A percentile compares a stretch with the other conserved stretches of the same genome.
Conservation (phyloP, 2,329 filamentous ascomycete species). For the Fusarium mexicanum region DNA sequence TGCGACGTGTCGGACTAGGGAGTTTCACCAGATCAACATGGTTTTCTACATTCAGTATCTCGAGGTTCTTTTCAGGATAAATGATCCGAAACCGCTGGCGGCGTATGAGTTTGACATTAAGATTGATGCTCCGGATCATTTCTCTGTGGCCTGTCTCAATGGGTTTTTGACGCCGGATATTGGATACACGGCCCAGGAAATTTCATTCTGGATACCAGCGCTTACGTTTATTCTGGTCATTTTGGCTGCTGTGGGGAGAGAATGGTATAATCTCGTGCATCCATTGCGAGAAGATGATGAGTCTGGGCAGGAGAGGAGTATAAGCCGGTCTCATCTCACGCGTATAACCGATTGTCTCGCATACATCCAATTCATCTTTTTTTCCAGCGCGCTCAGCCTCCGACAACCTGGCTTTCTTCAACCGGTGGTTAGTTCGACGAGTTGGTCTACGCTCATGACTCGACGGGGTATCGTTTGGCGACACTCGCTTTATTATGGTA, state of each 20-base stretch:
- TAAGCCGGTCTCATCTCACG: slow-evolving; percentile 28
- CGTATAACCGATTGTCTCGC: slow-evolving; percentile 68
- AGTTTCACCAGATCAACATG: background rate
- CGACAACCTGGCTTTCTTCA: slow-evolving; percentile 80
- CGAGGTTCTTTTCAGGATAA: slow-evolving; percentile 43
- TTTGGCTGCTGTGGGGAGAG: slow-evolving; percentile 26
- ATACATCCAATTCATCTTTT: slow-evolving; percentile 79
- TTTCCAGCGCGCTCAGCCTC: slow-evolving; percentile 75
- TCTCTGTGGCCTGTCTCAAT: slow-evolving; percentile 21
- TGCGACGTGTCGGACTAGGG: slow-evolving; percentile 14
- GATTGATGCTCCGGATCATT: slow-evolving; percentile 25
- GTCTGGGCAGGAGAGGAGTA: background rate
- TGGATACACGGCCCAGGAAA: background rate
- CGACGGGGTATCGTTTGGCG: slow-evolving; percentile 41
- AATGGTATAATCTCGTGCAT: slow-evolving; percentile 23
- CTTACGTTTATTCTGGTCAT: slow-evolving; percentile 22
- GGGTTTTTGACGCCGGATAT: slow-evolving; percentile 34
- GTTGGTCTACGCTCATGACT: slow-evolving; percentile 76
- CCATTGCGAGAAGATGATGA: slow-evolving; percentile 18
- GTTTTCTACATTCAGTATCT: background rate
- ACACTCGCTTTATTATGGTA: slow-evolving; percentile 39
- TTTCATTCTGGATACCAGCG: slow-evolving; percentile 28
- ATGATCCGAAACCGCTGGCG: slow-evolving; percentile 22
- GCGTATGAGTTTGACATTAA: slow-evolving; percentile 29
- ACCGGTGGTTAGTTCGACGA: slow-evolving; percentile 71